A percentile compares a stretch with the other conserved stretches of the same genome.
Conservation (phyloP, 192 early-diverging fungal genomes). For the Podila minutissima region DNA sequence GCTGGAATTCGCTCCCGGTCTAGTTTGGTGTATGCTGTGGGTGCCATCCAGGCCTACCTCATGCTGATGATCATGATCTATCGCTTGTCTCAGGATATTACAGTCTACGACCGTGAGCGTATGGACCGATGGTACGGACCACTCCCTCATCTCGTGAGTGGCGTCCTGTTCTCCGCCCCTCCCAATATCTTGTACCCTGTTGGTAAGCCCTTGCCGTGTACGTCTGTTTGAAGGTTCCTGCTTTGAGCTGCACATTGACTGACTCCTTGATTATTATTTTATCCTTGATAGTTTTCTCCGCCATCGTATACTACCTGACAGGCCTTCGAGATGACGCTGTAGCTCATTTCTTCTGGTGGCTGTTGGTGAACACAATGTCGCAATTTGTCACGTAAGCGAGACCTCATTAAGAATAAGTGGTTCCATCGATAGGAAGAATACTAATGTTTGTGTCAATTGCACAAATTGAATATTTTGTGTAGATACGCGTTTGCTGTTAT, state of each 20-base stretch:
- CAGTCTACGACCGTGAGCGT: conserved; percentile 44
- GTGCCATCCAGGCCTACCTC: conserved; percentile 36
- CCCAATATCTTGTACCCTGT: conserved; percentile 42
- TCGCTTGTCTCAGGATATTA: conserved; percentile 39
- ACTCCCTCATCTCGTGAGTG: conserved; percentile 38
- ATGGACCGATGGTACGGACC: conserved; percentile 51
- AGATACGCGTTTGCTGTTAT: conserved; percentile 39
- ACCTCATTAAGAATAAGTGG: not conserved
- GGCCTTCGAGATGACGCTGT: conserved; percentile 31
- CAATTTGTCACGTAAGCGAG: conserved; percentile 40
- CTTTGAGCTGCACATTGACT: not conserved
- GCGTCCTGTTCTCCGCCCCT: conserved; percentile 18
- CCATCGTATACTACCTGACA: conserved; percentile 40
- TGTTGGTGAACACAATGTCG: conserved; percentile 30
- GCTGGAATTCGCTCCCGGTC: conserved; percentile 34
- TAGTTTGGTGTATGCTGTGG: conserved; percentile 40
- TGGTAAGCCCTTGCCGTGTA: conserved; percentile 1
- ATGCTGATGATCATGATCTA: conserved; percentile 50
- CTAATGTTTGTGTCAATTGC: not conserved
- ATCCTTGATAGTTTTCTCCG: conserved; percentile 25
- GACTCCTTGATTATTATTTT: not conserved
- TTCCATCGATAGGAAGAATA: too few species aligned
- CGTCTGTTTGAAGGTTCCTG: not conserved
- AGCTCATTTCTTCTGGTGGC: conserved; percentile 40
- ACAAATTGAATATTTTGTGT: not conserved